These are phyloP conservation scores for Geotrichum australiense DNA, from an alignment of 1,139 yeast genomes.

Conservation along the genomic window DNA sequence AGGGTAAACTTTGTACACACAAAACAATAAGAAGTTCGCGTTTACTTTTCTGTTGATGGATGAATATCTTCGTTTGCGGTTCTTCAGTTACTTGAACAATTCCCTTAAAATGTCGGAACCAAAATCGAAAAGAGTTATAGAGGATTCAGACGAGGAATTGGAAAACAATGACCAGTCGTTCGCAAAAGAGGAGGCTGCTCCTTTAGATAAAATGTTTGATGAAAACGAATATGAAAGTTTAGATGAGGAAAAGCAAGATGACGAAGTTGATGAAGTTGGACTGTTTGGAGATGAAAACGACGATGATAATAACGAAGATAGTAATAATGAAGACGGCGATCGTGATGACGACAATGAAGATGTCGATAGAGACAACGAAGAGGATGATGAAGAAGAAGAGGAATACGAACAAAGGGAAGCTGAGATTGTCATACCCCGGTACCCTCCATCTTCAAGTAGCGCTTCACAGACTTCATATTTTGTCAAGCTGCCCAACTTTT, in stretches of 20 bases:
- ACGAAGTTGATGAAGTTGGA: conserved; percentile 19
- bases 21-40: no score
- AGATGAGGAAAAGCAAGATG: conserved; percentile 16
- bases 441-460: conserved; percentile 49
- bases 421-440: conserved; percentile 67
- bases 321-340: no score
- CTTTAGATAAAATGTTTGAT: conserved; percentile 18
- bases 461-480: conserved; percentile 36
- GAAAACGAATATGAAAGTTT: conserved; percentile 22
- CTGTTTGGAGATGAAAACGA: conserved; percentile 15
- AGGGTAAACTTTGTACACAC: no score
- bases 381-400: conserved; percentile 25
- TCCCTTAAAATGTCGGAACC: conserved; percentile 3
- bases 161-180: conserved; percentile 13
- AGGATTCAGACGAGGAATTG: conserved; percentile 19
- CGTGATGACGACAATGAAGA: no score
- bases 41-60: no score
- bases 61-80: no score
- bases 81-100: no score
- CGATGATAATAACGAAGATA: conserved; percentile 18
- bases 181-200: conserved; percentile 11
- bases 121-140: conserved; percentile 10
- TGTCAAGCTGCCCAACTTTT: conserved; percentile 73
- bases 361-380: conserved; percentile 19
- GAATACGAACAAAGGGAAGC: conserved; percentile 42